Base-by-base conservation (phyloP, 2,329 filamentous ascomycete genomes). In the Mycocentrospora acerina region DNA sequence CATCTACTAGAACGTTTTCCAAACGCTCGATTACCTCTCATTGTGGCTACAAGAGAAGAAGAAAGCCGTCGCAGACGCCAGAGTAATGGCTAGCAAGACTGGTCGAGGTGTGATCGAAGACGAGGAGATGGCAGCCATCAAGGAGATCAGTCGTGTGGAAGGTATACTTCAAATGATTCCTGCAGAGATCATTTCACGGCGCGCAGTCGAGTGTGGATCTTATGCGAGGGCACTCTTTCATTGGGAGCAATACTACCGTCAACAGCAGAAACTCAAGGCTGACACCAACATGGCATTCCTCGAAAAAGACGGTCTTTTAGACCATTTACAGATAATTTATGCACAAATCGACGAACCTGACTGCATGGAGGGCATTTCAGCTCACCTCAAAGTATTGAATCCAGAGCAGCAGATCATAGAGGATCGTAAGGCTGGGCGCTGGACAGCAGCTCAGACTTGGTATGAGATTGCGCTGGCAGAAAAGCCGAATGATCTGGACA, bases 291-390 rank as follows among this genome's bases (percentile, higher is more conserved):
- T 75, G 2, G 77, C 81, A 15, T 49, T 61, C 10, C 71, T 78
- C n/a, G 76, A 74, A 32, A 62, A 75, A 30, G 76, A 85, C 36
- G 76, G 81, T 16, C 75, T 93, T 4, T 79, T 94, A 43, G 81
- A 89, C 51, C 81, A 84, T 44, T 73, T 98, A 16, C 91, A 97
- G 60, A 84, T 91, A 36, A 95, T 98, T 13, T 99, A 98, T 66
- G 88, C 89, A 1, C 87, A 96, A 55, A 97, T 99, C 44, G 93
- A 99, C 59, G 93, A 99, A 56, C 94, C 93, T 0, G 93, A 99
- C 66, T 90, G 91, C 1, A 83, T 98, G 24, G 90, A 97, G 62
- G 93, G 93, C 3, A 91, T 98, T 44, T 95, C 91, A 2, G 83
- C 89, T 14, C 86, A 93, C 62, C 74, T 97, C 3, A 85, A 86